Percentiles rank a stretch among this genome's conserved stretches.
Conservation (phyloP, 495 filamentous ascomycete genomes). For the Aspergillus avenaceus region DNA sequence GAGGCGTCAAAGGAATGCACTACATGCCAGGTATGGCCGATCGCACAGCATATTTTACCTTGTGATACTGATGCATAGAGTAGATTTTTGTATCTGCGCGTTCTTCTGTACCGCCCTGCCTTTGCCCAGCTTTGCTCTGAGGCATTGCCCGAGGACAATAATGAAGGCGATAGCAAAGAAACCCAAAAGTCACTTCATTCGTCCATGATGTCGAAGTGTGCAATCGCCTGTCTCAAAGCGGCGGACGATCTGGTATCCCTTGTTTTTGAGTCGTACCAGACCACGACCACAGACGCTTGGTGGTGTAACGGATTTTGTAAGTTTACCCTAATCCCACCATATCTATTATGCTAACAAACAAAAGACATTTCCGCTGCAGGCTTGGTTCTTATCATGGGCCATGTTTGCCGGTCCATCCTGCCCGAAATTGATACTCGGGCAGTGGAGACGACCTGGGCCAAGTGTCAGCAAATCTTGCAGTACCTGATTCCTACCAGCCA, state of each 20-base stretch:
- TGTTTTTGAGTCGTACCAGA: conserved; percentile 34
- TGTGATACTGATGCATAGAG: too few species aligned
- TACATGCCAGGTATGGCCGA: conserved; percentile 31
- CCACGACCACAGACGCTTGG: conserved; percentile 38
- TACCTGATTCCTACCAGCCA: conserved; percentile 27
- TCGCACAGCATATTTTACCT: background rate
- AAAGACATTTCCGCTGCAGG: conserved; percentile 42
- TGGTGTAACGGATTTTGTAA: conserved; percentile 48
- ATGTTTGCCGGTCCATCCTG: conserved; percentile 22
- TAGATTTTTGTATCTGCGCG: conserved; percentile 41
- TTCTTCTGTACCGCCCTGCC: conserved; percentile 45
- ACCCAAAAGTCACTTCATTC: conserved; percentile 29
- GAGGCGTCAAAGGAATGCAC: conserved; percentile 36
- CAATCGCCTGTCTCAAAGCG: conserved; percentile 32
- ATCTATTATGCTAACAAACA: conserved; percentile 7
- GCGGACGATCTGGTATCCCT: conserved; percentile 38
- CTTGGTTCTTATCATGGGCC: conserved; percentile 37
- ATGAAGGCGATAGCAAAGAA: background rate
- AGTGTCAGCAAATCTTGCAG: conserved; percentile 24
- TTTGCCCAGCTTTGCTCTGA: conserved; percentile 41
- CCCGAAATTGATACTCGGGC: conserved; percentile 13
- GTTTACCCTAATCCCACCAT: background rate
- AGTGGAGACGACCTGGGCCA: conserved; percentile 25
- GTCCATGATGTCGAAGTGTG: conserved; percentile 33
- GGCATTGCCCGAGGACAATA: background rate